Conservation (phyloP, 108 stramenopile species). For the Fragilariopsis cylindrus region DNA sequence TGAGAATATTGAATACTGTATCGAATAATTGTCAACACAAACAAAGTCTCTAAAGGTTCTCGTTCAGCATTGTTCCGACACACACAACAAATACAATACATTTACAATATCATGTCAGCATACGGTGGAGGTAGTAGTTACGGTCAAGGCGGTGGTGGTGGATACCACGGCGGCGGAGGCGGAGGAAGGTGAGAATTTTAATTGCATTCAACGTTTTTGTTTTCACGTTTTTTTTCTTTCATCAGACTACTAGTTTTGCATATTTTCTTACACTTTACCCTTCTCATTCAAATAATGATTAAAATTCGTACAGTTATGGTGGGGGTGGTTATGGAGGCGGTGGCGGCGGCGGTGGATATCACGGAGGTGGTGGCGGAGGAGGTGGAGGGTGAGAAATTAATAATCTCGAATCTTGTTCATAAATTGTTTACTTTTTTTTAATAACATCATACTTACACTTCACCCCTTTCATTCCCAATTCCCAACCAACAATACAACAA, state of each 20-base stretch:
- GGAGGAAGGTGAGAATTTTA: constrained; percentile 20
- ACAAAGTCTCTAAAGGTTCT: too few relatives aligned
- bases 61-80: too few relatives aligned
- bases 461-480: too few relatives aligned
- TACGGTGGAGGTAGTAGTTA: constrained; percentile 8
- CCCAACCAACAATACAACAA: not conserved
- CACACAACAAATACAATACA: too few relatives aligned
- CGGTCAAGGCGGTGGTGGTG: constrained; percentile 30
- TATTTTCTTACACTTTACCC: too few relatives aligned
- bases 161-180: constrained; percentile 39
- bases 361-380: constrained; percentile 36
- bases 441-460: too few relatives aligned
- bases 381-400: not conserved
- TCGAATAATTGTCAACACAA: too few relatives aligned
- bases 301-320: constrained; percentile 14
- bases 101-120: not conserved
- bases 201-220: not conserved
- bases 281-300: constrained; percentile 12
- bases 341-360: constrained; percentile 11
- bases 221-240: not conserved
- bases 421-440: too few relatives aligned
- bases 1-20: too few relatives aligned
- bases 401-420: too few relatives aligned
- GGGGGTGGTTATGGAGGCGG: constrained; percentile 22
- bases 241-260: too few relatives aligned